Evolutionary conservation across 139 green algal species (phyloP).

Genomic region (Auxenochlorella pyrenoidosa): DNA sequence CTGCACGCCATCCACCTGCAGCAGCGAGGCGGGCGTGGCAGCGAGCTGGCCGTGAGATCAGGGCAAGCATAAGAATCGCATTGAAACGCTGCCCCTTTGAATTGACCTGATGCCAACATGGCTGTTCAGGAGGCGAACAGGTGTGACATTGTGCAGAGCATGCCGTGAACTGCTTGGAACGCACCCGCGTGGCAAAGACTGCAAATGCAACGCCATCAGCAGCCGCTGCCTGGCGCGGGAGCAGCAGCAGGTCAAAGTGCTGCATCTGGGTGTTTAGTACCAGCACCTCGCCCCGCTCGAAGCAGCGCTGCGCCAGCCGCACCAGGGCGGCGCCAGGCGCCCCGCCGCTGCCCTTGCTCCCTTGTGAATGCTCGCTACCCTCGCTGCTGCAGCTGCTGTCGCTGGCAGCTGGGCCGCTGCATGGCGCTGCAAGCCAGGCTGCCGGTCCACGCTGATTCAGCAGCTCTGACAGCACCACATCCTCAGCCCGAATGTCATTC

Average conservation of each 20-base stretch:
- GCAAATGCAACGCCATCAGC: not conserved
- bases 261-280: not conserved
- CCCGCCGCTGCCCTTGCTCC: not conserved
- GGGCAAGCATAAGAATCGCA: not conserved
- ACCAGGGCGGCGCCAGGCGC: not conserved
- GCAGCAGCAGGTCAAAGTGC: conserved; percentile 23
- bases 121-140: not conserved
- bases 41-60: not conserved
- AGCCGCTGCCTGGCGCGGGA: conserved; percentile 9
- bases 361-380: too few species aligned
- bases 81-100: too few species aligned
- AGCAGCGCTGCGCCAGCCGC: not conserved
- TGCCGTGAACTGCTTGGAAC: not conserved
- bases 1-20: conserved; percentile 13
- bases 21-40: not conserved
- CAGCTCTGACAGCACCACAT: conserved; percentile 33
- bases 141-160: too few species aligned
- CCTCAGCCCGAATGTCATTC: not conserved
- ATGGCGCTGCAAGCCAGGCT: not conserved
- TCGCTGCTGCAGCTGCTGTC: too few species aligned
- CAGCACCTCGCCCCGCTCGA: not conserved
- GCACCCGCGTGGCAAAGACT: not conserved
- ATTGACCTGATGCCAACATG: too few species aligned
- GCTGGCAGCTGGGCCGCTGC: too few species aligned
- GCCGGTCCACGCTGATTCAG: conserved; percentile 6